Conservation (phyloP, 768 basidiomycete genomes). For the Russula virescens region DNA sequence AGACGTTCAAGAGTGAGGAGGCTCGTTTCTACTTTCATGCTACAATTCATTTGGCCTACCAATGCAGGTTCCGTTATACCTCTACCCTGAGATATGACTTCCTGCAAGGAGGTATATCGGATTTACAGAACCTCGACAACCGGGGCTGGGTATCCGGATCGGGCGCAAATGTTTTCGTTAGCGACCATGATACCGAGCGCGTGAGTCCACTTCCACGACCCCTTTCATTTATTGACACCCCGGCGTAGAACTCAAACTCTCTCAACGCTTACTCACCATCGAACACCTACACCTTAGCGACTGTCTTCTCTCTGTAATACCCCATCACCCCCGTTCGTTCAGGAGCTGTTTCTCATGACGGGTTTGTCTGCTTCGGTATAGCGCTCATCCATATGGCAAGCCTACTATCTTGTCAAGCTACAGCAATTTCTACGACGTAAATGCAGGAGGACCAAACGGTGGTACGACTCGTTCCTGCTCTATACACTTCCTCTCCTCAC, state of each 20-base stretch:
- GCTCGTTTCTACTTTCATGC: neutral
- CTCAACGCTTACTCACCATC: too few relatives aligned
- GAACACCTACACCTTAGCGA: constrained; percentile 53
- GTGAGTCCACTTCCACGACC: constrained; percentile 25
- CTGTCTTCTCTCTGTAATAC: constrained; percentile 50
- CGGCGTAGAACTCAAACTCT: constrained; percentile 41
- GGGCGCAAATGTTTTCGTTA: constrained; percentile 57
- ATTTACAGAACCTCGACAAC: constrained; percentile 46
- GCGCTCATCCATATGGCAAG: constrained; percentile 60
- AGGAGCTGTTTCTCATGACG: neutral
- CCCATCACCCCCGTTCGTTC: too few relatives aligned
- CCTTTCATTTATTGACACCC: neutral
- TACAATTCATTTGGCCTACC: too few relatives aligned
- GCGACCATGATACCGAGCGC: constrained; percentile 67
- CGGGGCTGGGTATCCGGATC: constrained; percentile 52
- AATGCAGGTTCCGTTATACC: constrained; percentile 51
- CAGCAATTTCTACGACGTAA: constrained; percentile 39
- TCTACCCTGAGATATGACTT: constrained; percentile 48
- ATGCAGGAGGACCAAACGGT: constrained; percentile 57
- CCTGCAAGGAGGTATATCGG: constrained; percentile 44
- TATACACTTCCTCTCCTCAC: neutral
- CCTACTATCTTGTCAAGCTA: constrained; percentile 61
- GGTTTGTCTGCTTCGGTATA: too few relatives aligned
- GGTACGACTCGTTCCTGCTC: constrained; percentile 30
- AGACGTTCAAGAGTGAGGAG: constrained; percentile 58